Evolutionary conservation across 768 basidiomycete species (phyloP), one percentile per base, ranked within the genome.

Genomic region (Kockovaella imperatae): DNA sequence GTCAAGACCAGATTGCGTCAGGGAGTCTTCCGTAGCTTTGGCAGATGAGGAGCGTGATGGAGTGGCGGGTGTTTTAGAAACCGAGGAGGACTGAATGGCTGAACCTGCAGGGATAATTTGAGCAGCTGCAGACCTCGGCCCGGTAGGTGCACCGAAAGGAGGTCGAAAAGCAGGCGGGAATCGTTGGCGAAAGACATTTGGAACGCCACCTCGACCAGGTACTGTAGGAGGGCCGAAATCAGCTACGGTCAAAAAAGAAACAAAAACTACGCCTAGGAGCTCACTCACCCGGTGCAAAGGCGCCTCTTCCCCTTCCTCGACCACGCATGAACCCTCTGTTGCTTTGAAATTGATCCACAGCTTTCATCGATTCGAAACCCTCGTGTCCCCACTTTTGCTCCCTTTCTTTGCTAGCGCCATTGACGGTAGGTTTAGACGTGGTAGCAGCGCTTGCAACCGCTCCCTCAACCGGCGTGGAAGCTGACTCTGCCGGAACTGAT

Each of bases 331-430:
- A 39, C 42, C 39, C 40, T 41, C 47, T 49, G 36, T n/a, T 26
- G 4, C 28, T 18, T 8, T 50, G 32, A 24, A 48, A 35, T 14
- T 30, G 46, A 11, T 47, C 29, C 10, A 29, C 20, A 3, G 44
- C 45, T 13, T 35, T 38, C 5, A 57, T 51, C 24, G 51, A 49
- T 35, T 67, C 64, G 36, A 50, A 67, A 2, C 38, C 64, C 25
- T 67, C 62, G 40, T 67, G 64, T 18, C 64, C 64, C 64, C 61
- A 67, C 24, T 60, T 52, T 14, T 29, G 30, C 28, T 32, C 47
- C 15, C n/a, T 13, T 18, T 2, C 41, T 15, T 28, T 42, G 3
- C 25, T 15, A 23, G 23, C 41, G 6, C 20, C 45, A 32, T 35
- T 47, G 35, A 57, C 47, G 20, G 42, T n/a, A 20, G 49, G 30